Percentiles rank a stretch among this genome's conserved stretches.
phyloP scores from a whole-genome alignment of 116 monocot species.

The Dioscorea cayenensis region DNA sequence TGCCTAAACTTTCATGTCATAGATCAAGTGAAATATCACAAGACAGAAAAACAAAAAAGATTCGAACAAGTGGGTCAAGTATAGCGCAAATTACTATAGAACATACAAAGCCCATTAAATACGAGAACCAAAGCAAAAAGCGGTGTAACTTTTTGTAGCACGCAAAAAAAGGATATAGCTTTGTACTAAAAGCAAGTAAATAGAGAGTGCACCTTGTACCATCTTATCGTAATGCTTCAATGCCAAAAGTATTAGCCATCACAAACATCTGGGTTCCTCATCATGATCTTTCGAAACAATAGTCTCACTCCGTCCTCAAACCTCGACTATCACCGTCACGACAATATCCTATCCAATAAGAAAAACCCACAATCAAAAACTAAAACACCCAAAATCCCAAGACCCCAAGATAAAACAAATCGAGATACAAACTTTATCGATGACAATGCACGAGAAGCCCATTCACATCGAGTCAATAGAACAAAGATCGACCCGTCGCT shows the following conservation, averaged over 20 bases:
- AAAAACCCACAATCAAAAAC: background rate
- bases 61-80: too few relatives aligned
- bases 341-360: slow-evolving; percentile 63
- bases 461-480: slow-evolving; percentile 72
- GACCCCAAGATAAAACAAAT: background rate
- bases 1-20: too few relatives aligned
- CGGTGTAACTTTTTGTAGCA: too few relatives aligned
- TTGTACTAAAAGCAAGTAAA: slow-evolving; percentile 1
- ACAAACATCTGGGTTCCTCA: slow-evolving; percentile 81
- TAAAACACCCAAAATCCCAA: background rate
- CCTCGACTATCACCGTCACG: slow-evolving; percentile 82
- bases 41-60: too few relatives aligned
- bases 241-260: slow-evolving; percentile 67
- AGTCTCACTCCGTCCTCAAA: slow-evolving; percentile 78
- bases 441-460: slow-evolving; percentile 86
- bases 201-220: slow-evolving; percentile 68
- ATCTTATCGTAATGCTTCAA: slow-evolving; percentile 94
- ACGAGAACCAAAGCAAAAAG: too few relatives aligned
- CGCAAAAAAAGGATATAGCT: too few relatives aligned
- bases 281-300: slow-evolving; percentile 89
- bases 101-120: too few relatives aligned
- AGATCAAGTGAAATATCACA: too few relatives aligned
- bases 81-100: too few relatives aligned
- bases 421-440: slow-evolving; percentile 54
- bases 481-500: slow-evolving; percentile 65